Evolutionary conservation across 139 green algal genomes (phyloP).

Genomic region (Tetratostichococcus sp.): DNA sequence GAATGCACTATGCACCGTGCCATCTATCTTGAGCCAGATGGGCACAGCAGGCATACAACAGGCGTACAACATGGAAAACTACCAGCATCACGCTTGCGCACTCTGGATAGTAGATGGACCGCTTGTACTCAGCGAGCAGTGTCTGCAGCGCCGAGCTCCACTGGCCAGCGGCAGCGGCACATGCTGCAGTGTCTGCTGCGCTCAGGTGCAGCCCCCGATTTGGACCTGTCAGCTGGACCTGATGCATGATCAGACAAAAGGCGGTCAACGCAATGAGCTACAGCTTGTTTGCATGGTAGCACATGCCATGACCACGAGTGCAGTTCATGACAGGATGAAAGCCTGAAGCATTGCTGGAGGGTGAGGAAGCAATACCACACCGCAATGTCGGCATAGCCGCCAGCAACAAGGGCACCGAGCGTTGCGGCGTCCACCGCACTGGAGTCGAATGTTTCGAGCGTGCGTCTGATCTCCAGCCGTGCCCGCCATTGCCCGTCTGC

Average conservation of each 20-base stretch:
- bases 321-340: no score
- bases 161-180: constrained; percentile 34
- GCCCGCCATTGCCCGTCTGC: constrained; percentile 22
- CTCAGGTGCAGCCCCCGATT: not conserved
- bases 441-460: constrained; percentile 44
- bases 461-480: constrained; percentile 13
- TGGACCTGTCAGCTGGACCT: not conserved
- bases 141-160: constrained; percentile 27
- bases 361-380: no score
- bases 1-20: no score
- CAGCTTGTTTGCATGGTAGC: no score
- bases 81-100: no score
- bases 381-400: constrained; percentile 33
- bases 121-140: constrained; percentile 28
- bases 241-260: no score
- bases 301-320: no score
- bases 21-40: no score
- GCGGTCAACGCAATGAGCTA: no score
- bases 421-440: constrained; percentile 13
- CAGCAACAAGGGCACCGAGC: constrained; percentile 24
- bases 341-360: no score
- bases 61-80: no score
- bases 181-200: not conserved
- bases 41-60: no score
- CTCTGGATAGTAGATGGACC: constrained; percentile 28